Percentiles rank a stretch among this genome's conserved stretches.
phyloP scores from a whole-genome alignment of 257 asterid species.

The Solanum etuberosum region DNA sequence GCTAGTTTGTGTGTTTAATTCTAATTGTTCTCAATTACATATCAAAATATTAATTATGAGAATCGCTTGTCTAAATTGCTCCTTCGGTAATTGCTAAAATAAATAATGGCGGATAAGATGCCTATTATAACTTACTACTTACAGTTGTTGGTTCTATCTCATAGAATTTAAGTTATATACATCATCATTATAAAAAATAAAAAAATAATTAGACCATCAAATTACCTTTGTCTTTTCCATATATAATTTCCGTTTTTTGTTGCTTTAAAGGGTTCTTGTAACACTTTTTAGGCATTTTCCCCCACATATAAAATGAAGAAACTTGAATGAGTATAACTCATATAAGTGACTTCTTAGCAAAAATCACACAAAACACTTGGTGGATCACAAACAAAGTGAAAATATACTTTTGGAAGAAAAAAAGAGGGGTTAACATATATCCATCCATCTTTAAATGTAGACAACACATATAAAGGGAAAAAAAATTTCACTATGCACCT shows the following conservation, averaged over 20 bases:
- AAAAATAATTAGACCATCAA: background rate
- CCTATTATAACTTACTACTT: background rate
- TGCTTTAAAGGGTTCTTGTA: background rate
- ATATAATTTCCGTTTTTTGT: background rate
- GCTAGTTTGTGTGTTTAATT: too few relatives aligned
- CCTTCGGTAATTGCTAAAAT: background rate
- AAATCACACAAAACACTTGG: background rate
- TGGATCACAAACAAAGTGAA: background rate
- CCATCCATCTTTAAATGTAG: background rate
- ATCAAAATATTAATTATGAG: background rate
- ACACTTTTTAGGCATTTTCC: background rate
- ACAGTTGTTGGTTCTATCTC: background rate
- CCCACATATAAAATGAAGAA: background rate
- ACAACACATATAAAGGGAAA: background rate
- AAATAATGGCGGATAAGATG: background rate
- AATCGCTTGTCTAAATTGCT: background rate
- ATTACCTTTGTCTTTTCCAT: background rate
- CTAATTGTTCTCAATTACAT: background rate
- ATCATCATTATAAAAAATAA: background rate
- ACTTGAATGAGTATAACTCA: background rate
- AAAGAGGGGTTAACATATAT: background rate
- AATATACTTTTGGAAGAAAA: too few relatives aligned
- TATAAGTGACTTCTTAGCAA: background rate
- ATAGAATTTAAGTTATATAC: background rate
- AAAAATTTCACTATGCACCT: background rate